These are phyloP conservation scores for Osmanthus fragrans DNA, from an alignment of 257 asterid species.

Conservation along the genomic window DNA sequence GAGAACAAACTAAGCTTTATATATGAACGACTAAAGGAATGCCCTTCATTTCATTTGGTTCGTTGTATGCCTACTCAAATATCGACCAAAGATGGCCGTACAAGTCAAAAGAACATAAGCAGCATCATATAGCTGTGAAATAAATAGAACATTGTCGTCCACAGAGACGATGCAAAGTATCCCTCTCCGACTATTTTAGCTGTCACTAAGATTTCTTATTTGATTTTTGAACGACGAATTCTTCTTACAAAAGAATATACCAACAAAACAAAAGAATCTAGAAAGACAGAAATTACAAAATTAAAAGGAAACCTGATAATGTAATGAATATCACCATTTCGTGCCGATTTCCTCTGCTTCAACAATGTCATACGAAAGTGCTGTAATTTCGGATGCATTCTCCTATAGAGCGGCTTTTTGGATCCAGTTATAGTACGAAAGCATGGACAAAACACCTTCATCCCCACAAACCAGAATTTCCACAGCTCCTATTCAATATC, in stretches of 20 bases:
- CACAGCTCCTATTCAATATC: background rate
- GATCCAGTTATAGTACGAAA: background rate
- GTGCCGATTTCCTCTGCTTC: constrained; percentile 11
- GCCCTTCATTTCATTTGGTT: background rate
- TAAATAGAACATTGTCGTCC: constrained; percentile 19
- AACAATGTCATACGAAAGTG: background rate
- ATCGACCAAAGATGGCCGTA: no score
- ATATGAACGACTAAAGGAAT: background rate
- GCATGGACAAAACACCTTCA: background rate
- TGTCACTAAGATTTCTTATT: background rate
- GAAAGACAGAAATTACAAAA: background rate
- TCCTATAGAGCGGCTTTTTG: background rate
- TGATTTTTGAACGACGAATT: constrained; percentile 14
- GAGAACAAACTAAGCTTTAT: background rate
- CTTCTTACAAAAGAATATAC: constrained; percentile 46
- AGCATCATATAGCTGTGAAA: background rate
- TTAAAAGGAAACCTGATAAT: constrained; percentile 2
- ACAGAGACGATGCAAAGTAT: constrained; percentile 2
- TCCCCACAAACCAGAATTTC: background rate
- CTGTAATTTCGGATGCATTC: background rate
- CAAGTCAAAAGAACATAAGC: background rate
- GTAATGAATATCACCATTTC: constrained; percentile 18
- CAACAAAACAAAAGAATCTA: constrained; percentile 32
- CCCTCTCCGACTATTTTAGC: constrained; percentile 14
- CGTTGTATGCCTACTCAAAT: no score